Evolutionary conservation across 108 stramenopile species (phyloP).

Genomic region (Cyclostephanos invisitatus): DNA sequence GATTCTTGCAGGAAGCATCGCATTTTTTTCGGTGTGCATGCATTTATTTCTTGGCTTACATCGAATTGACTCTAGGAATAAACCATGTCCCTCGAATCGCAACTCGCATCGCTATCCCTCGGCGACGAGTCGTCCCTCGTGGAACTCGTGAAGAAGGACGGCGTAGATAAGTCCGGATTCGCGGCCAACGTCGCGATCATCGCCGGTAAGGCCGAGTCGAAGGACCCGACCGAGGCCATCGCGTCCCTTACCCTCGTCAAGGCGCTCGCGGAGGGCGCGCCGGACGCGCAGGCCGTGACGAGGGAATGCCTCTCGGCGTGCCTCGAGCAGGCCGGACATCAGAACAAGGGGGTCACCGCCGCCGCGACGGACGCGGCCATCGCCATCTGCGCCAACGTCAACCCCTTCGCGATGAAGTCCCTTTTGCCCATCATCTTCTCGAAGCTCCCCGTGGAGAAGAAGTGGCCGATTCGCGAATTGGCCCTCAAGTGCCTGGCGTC

Average conservation of each 20-base stretch:
- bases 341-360: conserved; percentile 63
- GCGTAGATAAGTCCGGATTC: conserved; percentile 81
- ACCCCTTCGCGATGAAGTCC: conserved; percentile 88
- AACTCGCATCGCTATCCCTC: conserved; percentile 74
- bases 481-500: conserved; percentile 77
- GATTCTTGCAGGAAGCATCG: too few species aligned
- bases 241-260: conserved; percentile 74
- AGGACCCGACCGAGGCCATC: conserved; percentile 78
- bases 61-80: neutral
- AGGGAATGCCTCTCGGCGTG: conserved; percentile 75
- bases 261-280: conserved; percentile 71
- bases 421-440: conserved; percentile 83
- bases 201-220: conserved; percentile 75
- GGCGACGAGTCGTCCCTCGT: conserved; percentile 81
- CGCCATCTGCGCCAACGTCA: conserved; percentile 82
- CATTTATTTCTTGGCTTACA: too few species aligned
- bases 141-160: conserved; percentile 77
- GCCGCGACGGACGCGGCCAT: conserved; percentile 71
- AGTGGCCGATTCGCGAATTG: conserved; percentile 85
- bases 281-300: conserved; percentile 76
- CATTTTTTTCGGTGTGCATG: neutral
- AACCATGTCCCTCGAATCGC: conserved; percentile 79
- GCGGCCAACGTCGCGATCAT: conserved; percentile 68
- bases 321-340: conserved; percentile 69
- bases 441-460: conserved; percentile 83